Base-by-base conservation (phyloP, 768 basidiomycete genomes). In the Naematelia aurantialba region DNA sequence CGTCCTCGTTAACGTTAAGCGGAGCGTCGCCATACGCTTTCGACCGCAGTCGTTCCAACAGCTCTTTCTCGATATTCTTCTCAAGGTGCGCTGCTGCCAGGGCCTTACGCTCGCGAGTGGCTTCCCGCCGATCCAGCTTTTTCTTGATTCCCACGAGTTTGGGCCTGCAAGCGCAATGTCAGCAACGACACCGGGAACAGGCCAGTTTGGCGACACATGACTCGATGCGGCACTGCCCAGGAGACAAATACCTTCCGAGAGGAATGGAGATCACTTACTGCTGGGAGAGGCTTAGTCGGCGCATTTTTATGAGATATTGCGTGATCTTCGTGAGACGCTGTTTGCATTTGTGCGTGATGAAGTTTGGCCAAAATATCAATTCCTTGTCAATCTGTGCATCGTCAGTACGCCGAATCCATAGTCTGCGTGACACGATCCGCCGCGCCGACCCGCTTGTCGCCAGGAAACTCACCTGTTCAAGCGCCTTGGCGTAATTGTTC, bases 261-360 rank as follows among this genome's bases (percentile, higher is more conserved):
- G 21, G 21, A 30, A 29, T 29, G 39, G 22, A 54, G 17, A 13
- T 27, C 80, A 73, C 88, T 68, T 56, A 93, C 92, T 90, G 87
- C 79, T 90, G 84, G 17, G 87, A 85, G 57, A 93, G 81, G 66
- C 89, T 89, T 61, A 94, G 78, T 45, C 89, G 85, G 59, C 94
- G 84, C 93, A 98, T 96, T 81, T 96, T 93, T 78, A 98, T 97
- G 64, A 99, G 84, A 74, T 97, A 98, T 76, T 99, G 96, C 0
- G 94, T 98, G 69, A 99, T 97, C 81, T 98, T 99, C 11, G 96
- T 99, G 27, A 97, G 83, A 46, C 96, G 85, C 79, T 99, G 96
- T 82, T 99, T 99, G 84, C 96, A 98, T 80, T 97, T 98, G 81
- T 97, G 96, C 55, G 92, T 88, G 29, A 85, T 86, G 77, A 94